phyloP scores from a whole-genome alignment of 192 early-diverging fungal species.

The Backusella mclennaniae region DNA sequence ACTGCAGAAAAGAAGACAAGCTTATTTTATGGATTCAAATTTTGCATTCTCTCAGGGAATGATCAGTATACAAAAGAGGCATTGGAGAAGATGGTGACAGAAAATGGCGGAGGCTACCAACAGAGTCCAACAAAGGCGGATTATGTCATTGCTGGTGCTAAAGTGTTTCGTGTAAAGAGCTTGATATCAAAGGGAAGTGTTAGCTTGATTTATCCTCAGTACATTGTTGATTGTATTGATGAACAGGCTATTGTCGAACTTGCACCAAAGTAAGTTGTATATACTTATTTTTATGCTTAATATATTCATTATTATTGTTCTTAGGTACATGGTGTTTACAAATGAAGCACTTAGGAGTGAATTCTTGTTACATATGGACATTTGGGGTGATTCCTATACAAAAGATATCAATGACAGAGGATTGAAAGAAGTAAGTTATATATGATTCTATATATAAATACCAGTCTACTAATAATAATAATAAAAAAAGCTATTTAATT shows the following conservation, averaged over 20 bases:
- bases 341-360: conserved; percentile 46
- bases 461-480: neutral
- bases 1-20: conserved; percentile 39
- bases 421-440: conserved; percentile 55
- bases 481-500: neutral
- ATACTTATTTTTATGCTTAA: neutral
- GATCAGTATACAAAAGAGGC: conserved; percentile 44
- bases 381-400: conserved; percentile 67
- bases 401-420: conserved; percentile 49
- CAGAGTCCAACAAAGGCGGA: conserved; percentile 52
- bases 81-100: conserved; percentile 58
- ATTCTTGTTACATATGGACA: conserved; percentile 59
- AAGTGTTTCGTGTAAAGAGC: conserved; percentile 45
- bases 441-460: neutral
- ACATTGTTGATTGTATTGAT: conserved; percentile 63
- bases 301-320: neutral
- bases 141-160: conserved; percentile 52
- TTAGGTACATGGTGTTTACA: conserved; percentile 62
- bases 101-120: conserved; percentile 61
- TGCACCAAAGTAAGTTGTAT: conserved; percentile 50
- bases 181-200: conserved; percentile 45
- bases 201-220: conserved; percentile 65
- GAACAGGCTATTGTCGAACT: conserved; percentile 51
- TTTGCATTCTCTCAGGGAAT: conserved; percentile 52
- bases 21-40: conserved; percentile 61